Conservation (phyloP, 2,329 filamentous ascomycete genomes). For the Trichoderma sp. region DNA sequence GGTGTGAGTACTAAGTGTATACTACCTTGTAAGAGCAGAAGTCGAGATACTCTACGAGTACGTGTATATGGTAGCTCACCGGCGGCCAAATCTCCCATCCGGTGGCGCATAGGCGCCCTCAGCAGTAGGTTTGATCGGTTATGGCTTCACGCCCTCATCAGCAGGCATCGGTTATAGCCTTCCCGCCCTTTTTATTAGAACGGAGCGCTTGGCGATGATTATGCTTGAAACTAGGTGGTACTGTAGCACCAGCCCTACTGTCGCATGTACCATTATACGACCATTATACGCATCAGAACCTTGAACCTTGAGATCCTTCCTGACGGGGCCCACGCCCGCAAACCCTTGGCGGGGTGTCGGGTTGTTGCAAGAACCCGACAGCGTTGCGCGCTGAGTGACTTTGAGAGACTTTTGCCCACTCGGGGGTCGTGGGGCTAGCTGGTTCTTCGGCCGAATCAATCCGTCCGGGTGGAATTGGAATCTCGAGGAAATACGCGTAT, state of each 20-base stretch:
- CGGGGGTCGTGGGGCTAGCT: not conserved
- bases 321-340: not conserved
- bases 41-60: not conserved
- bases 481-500: not conserved
- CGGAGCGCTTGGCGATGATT: not conserved
- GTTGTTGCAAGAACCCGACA: constrained; percentile 37
- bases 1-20: no score
- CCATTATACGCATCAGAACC: not conserved
- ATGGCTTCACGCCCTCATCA: not conserved
- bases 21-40: not conserved
- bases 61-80: not conserved
- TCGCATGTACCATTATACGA: not conserved
- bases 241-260: not conserved
- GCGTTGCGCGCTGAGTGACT: not conserved
- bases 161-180: not conserved
- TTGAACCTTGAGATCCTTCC: not conserved
- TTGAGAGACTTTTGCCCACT: not conserved
- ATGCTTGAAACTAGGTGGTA: not conserved
- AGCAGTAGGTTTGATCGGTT: not conserved
- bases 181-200: not conserved
- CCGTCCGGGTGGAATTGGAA: not conserved
- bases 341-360: constrained; percentile 29
- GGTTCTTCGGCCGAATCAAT: constrained; percentile 18
- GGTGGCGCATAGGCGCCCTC: not conserved
- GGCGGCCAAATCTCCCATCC: not conserved